These are phyloP conservation scores for Metroxylon sagu DNA, from an alignment of 176 grass and related monocot species.

Conservation along the genomic window DNA sequence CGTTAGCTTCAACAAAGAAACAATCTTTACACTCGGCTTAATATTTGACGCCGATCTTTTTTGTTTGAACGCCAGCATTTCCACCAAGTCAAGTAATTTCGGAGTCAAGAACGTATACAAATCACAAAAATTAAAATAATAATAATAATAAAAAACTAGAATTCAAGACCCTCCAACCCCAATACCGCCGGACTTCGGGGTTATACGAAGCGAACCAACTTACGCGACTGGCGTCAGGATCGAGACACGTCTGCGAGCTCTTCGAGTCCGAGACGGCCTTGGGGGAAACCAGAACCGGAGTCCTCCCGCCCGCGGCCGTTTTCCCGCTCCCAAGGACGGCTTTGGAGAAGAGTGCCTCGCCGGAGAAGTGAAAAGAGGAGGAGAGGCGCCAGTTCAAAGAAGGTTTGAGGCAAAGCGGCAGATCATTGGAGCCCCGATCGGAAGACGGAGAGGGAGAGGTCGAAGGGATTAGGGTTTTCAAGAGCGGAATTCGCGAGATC, in stretches of 20 bases:
- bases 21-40: no score
- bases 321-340: neutral
- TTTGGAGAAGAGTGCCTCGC: slow-evolving; percentile 18
- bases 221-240: slow-evolving; percentile 93
- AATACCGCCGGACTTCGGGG: no score
- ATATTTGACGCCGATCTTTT: no score
- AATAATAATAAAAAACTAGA: neutral
- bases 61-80: no score
- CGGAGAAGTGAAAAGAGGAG: slow-evolving; percentile 18
- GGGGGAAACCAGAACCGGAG: slow-evolving; percentile 47
- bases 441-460: neutral
- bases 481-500: slow-evolving; percentile 1
- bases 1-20: no score
- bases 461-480: slow-evolving; percentile 11
- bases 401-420: neutral
- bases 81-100: no score
- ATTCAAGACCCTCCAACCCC: no score
- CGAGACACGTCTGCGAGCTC: slow-evolving; percentile 87
- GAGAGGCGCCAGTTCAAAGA: neutral
- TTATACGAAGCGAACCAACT: neutral
- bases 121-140: neutral
- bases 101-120: neutral
- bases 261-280: slow-evolving; percentile 66
- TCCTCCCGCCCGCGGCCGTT: neutral
- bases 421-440: slow-evolving; percentile 5